phyloP scores from a whole-genome alignment of 2,329 filamentous ascomycete species.

The Sclerotinia sclerotiorum region DNA sequence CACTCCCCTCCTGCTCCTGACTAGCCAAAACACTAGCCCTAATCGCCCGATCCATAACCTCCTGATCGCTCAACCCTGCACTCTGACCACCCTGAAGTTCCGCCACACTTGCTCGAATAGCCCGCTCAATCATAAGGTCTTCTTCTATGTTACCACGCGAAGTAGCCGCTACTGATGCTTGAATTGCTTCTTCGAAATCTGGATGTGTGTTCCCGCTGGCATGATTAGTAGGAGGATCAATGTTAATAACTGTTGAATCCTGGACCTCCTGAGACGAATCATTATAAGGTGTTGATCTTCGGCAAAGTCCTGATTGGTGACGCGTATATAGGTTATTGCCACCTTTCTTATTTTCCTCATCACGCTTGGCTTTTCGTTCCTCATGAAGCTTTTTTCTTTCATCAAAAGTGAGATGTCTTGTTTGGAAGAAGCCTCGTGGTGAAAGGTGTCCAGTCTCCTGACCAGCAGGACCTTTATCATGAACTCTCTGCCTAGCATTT shows the following conservation, averaged over 20 bases:
- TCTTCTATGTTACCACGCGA: constrained; percentile 68
- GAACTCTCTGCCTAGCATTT: constrained; percentile 43
- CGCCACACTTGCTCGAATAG: constrained; percentile 69
- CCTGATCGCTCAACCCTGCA: constrained; percentile 39
- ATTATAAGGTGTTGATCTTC: constrained; percentile 28
- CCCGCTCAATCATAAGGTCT: constrained; percentile 69
- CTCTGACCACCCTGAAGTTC: constrained; percentile 50
- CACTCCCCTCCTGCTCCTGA: background rate
- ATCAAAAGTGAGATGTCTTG: constrained; percentile 50
- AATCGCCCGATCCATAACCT: constrained; percentile 51
- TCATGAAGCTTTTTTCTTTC: constrained; percentile 53
- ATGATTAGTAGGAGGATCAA: constrained; percentile 18
- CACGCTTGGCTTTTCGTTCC: constrained; percentile 45
- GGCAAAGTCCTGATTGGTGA: constrained; percentile 33
- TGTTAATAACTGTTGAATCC: constrained; percentile 21
- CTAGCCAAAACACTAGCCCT: constrained; percentile 46
- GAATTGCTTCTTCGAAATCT: constrained; percentile 72
- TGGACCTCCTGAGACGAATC: constrained; percentile 32
- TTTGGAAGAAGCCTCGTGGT: constrained; percentile 50
- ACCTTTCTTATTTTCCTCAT: constrained; percentile 34
- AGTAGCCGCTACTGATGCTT: constrained; percentile 65
- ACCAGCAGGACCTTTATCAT: constrained; percentile 37
- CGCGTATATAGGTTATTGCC: constrained; percentile 28
- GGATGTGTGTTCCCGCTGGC: constrained; percentile 45
- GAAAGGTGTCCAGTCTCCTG: constrained; percentile 32